Base-by-base conservation (phyloP, 176 grass and related monocot species). In the Carex pumila region DNA sequence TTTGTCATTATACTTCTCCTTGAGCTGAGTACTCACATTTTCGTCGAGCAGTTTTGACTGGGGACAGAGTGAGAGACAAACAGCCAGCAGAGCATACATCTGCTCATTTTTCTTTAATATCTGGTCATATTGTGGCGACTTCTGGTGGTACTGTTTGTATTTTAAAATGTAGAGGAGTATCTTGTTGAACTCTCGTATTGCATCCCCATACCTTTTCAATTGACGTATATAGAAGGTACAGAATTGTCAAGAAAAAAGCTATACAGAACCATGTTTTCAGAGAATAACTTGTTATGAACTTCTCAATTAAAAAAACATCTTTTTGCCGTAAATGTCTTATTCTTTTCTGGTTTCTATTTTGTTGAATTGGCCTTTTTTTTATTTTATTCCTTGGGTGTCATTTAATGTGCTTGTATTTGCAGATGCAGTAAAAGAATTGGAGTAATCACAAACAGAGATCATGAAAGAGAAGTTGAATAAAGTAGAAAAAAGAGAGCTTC, bases 21-120 rank as follows among this genome's bases (percentile, higher is more conserved):
- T 99, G 65, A 99, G 88, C 85, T 99, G 96, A 52, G 93, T 83
- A 81, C 83, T 90, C 53, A 99, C 96, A 73, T 94, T 99, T 83
- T 99, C 96, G 30, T 99, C 96, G 17, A 99, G 77, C 47, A 99
- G 83, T 72, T 90, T 99, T 84, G 84, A 82, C 81, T 99, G 96
- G 2, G 96, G 93, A 68, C 93, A 99, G 41, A 99, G 83, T 12
- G 91, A 99, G 47, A 99, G 85, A 83, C 91, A 99, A 77, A 99
- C 88, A 85, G 96, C 93, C 76, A 99, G 83, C 41, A 95, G 60
- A 1, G 96, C 93, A 84, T 99, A 95, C 96, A 99, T 99, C 85
- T 99, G 96, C 84, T 99, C 96, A 64, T 99, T 99, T 91, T 97
- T 97, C 89, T 97, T 97, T 12, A 97, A 75, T 81, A 97, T 94